These are phyloP conservation scores for Paulownia fortunei DNA, from an alignment of 257 asterid species.

Conservation along the genomic window DNA sequence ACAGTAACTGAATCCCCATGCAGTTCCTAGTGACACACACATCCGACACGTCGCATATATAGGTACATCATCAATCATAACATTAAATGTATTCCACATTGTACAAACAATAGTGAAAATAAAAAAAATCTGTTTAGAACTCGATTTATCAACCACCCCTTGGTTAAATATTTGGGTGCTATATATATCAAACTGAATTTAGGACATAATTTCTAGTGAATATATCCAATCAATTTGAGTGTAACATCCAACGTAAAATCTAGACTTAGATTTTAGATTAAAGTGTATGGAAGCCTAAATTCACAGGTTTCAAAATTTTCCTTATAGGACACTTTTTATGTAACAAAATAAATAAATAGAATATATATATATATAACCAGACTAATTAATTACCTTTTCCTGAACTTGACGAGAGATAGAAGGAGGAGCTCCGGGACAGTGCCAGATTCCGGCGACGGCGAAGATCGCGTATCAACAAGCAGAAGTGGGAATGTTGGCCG, in stretches of 20 bases:
- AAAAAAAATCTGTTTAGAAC: neutral
- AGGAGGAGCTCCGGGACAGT: constrained; percentile 44
- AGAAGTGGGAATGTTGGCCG: constrained; percentile 24
- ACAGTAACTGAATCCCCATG: neutral
- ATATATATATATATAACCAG: neutral
- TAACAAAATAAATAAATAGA: neutral
- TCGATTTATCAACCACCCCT: too few relatives aligned
- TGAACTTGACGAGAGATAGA: constrained; percentile 52
- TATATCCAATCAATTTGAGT: neutral
- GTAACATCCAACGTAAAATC: neutral
- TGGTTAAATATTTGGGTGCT: neutral
- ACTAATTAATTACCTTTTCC: constrained; percentile 48
- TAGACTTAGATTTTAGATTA: neutral
- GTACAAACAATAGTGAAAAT: constrained; percentile 9
- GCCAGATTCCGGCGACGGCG: constrained; percentile 60
- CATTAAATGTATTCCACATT: neutral
- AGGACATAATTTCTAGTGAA: neutral
- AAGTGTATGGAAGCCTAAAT: too few relatives aligned
- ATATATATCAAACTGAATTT: neutral
- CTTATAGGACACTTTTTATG: too few relatives aligned
- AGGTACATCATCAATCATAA: neutral
- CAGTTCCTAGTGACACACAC: neutral
- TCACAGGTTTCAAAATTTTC: too few relatives aligned
- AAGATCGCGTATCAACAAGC: constrained; percentile 41
- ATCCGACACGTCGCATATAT: constrained; percentile 10